Evolutionary conservation across 257 asterid genomes (phyloP).

Genomic region (Scutellaria barbata): DNA sequence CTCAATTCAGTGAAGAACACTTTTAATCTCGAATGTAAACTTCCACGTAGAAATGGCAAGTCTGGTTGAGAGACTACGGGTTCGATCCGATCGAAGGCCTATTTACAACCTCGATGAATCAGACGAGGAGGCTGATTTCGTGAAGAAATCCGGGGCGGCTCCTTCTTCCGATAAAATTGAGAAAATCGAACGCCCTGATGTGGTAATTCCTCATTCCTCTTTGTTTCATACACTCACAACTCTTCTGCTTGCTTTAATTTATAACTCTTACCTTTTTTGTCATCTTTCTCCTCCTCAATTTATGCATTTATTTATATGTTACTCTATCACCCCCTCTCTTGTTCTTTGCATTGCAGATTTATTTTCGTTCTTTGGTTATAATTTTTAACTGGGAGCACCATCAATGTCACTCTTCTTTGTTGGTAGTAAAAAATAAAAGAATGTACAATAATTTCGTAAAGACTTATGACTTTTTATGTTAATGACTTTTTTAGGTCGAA

Average conservation of each 20-base stretch:
- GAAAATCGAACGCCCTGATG: slow-evolving; percentile 53
- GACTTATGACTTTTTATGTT: background rate
- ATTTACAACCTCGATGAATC: slow-evolving; percentile 84
- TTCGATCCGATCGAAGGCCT: slow-evolving; percentile 84
- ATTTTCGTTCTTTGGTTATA: background rate
- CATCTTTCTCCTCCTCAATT: background rate
- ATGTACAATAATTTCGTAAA: background rate
- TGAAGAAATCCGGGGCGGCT: slow-evolving; percentile 40
- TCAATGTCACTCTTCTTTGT: slow-evolving; percentile 4
- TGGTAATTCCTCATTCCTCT: slow-evolving; percentile 36
- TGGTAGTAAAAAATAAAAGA: background rate
- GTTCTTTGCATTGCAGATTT: slow-evolving; percentile 2
- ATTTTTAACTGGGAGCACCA: background rate
- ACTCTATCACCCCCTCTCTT: background rate
- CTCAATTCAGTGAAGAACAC: slow-evolving; percentile 19
- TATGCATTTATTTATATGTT: background rate
- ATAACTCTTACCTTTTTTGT: background rate
- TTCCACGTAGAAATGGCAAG: slow-evolving; percentile 47
- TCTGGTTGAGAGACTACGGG: slow-evolving; percentile 62
- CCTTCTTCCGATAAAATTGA: slow-evolving; percentile 43
- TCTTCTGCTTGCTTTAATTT: slow-evolving; percentile 8
- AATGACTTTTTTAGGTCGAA: background rate
- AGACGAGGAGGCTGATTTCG: slow-evolving; percentile 70
- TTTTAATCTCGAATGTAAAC: background rate
- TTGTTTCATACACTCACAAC: background rate